Conservation (phyloP, 345 rosid genomes). For the Gossypium rotundifolium region DNA sequence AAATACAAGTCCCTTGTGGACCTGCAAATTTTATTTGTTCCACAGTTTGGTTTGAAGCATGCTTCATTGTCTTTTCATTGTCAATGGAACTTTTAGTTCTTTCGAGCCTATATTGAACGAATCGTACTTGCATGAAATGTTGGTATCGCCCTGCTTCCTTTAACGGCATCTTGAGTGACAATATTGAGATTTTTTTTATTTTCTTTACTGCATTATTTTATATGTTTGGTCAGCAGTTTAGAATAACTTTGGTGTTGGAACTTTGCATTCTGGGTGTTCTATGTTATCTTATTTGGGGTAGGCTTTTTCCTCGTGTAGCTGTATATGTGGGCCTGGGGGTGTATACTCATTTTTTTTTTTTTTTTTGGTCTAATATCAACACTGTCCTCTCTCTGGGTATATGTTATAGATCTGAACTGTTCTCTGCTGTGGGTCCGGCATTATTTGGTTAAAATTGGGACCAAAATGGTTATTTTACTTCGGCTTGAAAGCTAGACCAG, state of each 20-base stretch:
- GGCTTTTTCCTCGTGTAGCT: neutral
- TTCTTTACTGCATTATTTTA: neutral
- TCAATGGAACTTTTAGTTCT: neutral
- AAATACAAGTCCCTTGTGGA: slow-evolving; percentile 7
- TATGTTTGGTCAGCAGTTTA: neutral
- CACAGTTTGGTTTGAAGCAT: neutral
- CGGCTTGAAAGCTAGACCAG: neutral
- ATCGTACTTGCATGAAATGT: neutral
- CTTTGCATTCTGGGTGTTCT: neutral
- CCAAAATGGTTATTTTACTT: too few species aligned
- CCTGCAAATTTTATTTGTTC: slow-evolving; percentile 7
- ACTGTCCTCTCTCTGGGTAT: neutral
- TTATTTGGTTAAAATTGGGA: neutral
- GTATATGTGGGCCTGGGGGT: neutral
- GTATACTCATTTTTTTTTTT: neutral
- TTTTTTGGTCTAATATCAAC: neutral
- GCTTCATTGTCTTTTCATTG: neutral
- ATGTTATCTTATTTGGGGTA: neutral
- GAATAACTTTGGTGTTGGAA: neutral
- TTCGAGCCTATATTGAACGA: neutral
- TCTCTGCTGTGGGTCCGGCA: neutral
- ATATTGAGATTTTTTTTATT: neutral
- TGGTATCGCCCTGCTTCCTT: neutral
- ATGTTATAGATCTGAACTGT: neutral
- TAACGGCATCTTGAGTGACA: too few species aligned